Conservation (phyloP, 768 basidiomycete genomes). For the Clavaria fumosa region DNA sequence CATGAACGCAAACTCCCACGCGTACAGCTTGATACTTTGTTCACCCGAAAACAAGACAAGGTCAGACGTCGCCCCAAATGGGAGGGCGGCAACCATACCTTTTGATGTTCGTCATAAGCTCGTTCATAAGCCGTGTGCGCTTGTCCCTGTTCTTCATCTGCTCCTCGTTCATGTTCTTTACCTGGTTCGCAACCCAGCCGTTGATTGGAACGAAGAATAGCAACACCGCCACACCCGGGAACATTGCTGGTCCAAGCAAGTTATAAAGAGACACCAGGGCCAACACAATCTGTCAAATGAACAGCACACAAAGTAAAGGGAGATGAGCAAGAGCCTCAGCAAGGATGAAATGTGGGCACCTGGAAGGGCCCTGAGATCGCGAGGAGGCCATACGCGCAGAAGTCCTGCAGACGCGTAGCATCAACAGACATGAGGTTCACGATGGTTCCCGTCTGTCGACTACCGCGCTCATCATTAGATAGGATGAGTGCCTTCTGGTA, state of each 20-base stretch:
- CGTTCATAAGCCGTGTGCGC: conserved; percentile 78
- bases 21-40: conserved; percentile 75
- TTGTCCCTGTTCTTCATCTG: conserved; percentile 93
- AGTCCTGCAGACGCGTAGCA: conserved; percentile 60
- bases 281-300: conserved; percentile 43
- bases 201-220: conserved; percentile 66
- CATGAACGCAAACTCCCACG: conserved; percentile 89
- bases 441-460: conserved; percentile 74
- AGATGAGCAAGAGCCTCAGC: neutral
- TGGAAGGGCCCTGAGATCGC: conserved; percentile 44
- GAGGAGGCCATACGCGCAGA: conserved; percentile 74
- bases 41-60: neutral
- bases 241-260: conserved; percentile 83
- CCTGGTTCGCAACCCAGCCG: conserved; percentile 48
- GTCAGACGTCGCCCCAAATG: too few relatives aligned
- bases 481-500: conserved; percentile 79
- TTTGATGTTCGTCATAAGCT: conserved; percentile 84
- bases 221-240: conserved; percentile 84
- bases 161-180: conserved; percentile 65
- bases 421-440: conserved; percentile 92
- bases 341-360: conserved; percentile 3
- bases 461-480: conserved; percentile 65
- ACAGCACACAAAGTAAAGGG: neutral
- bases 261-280: conserved; percentile 85
- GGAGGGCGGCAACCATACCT: conserved; percentile 29